These are phyloP conservation scores for Calycina herbarum DNA, from an alignment of 2,329 filamentous ascomycete genomes.

Conservation along the genomic window DNA sequence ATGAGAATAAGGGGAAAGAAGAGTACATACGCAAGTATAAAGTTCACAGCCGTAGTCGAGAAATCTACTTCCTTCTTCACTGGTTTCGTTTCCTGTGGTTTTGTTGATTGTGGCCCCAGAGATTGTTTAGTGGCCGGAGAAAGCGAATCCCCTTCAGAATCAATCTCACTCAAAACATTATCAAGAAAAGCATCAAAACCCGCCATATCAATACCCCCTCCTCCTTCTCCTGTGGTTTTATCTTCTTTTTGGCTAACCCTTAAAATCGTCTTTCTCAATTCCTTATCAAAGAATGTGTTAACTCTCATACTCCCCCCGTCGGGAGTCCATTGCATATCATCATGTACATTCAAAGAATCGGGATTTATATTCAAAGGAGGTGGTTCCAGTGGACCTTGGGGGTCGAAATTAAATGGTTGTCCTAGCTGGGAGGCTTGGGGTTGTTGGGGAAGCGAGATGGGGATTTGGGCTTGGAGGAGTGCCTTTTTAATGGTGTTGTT, in stretches of 20 bases:
- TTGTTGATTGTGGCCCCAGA: neutral
- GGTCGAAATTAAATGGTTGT: neutral
- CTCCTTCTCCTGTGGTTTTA: neutral
- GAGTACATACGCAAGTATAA: constrained; percentile 33
- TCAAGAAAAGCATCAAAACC: neutral
- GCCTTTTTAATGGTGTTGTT: constrained; percentile 27
- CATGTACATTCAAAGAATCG: neutral
- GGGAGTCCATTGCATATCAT: constrained; percentile 3
- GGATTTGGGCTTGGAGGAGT: constrained; percentile 20
- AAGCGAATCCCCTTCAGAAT: neutral
- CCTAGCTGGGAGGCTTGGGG: neutral
- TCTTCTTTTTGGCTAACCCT: constrained; percentile 20
- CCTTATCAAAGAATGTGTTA: constrained; percentile 25
- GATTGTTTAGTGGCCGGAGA: neutral
- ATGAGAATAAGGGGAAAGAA: neutral
- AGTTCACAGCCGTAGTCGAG: constrained; percentile 32
- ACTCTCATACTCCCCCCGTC: constrained; percentile 19
- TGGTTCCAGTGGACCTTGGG: neutral
- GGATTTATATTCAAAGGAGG: neutral
- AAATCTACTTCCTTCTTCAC: constrained; percentile 14
- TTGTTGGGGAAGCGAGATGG: constrained; percentile 11
- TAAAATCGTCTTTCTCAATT: constrained; percentile 23
- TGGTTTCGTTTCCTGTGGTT: neutral
- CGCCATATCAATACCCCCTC: neutral
- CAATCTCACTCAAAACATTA: constrained; percentile 12